A percentile compares a stretch with the other conserved stretches of the same genome.
phyloP scores from a whole-genome alignment of 805 yeast species.

The Nakazawaea anatomiae region DNA sequence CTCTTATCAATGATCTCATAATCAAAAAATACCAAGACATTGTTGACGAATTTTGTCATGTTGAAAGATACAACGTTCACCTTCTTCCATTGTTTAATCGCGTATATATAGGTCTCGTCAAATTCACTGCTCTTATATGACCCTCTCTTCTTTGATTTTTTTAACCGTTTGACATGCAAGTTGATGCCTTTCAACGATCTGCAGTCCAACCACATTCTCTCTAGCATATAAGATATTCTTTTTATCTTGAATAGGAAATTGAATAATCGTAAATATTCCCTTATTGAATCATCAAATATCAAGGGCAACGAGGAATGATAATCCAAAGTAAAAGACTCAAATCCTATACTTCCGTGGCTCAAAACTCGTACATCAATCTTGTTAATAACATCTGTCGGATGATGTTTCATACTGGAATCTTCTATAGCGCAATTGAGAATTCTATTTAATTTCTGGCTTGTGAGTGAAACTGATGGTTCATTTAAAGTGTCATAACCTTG shows the following conservation, averaged over 20 bases:
- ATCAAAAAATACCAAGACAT: slow-evolving; percentile 34
- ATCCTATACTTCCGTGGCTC: slow-evolving; percentile 69
- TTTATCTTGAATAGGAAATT: slow-evolving; percentile 80
- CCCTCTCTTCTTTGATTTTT: slow-evolving; percentile 3
- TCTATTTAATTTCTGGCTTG: slow-evolving; percentile 60
- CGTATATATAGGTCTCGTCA: slow-evolving; percentile 16
- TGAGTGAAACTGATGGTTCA: slow-evolving; percentile 56
- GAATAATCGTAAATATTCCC: slow-evolving; percentile 72
- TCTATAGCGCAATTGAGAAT: slow-evolving; percentile 60
- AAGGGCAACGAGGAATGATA: slow-evolving; percentile 51
- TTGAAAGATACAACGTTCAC: slow-evolving; percentile 32
- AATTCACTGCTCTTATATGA: slow-evolving; percentile 10
- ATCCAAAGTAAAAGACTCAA: slow-evolving; percentile 91
- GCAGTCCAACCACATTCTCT: slow-evolving; percentile 38
- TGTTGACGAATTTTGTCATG: slow-evolving; percentile 35
- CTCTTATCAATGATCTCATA: slow-evolving; percentile 41
- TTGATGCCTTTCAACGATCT: slow-evolving; percentile 18
- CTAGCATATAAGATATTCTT: slow-evolving; percentile 50
- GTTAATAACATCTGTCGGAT: slow-evolving; percentile 32
- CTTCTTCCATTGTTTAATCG: slow-evolving; percentile 20
- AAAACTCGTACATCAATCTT: slow-evolving; percentile 79
- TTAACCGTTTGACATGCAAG: slow-evolving; percentile 12
- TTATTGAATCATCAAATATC: slow-evolving; percentile 32
- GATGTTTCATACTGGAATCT: slow-evolving; percentile 42
- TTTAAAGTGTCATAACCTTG: slow-evolving; percentile 49